Evolutionary conservation across 768 basidiomycete species (phyloP).

Genomic region (Hydnomerulius pinastri): DNA sequence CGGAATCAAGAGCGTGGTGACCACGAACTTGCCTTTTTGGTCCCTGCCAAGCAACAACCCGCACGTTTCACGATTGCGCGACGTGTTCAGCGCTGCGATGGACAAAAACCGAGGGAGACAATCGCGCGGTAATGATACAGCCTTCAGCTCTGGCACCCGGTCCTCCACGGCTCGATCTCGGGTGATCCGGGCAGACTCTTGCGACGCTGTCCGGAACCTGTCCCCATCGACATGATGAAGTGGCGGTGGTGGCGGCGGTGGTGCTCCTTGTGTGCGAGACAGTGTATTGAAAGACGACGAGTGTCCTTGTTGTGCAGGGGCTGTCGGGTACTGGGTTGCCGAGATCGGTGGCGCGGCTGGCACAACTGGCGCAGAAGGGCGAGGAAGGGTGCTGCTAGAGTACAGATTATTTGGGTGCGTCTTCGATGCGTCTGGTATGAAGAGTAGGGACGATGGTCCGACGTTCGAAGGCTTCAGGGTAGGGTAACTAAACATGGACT

Average conservation of each 20-base stretch:
- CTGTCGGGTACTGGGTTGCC: background rate
- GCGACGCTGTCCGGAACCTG: slow-evolving; percentile 34
- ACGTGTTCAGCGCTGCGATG: slow-evolving; percentile 79
- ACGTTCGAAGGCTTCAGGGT: slow-evolving; percentile 35
- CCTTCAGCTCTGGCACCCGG: slow-evolving; percentile 50
- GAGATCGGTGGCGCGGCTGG: slow-evolving; percentile 14
- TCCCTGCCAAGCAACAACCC: slow-evolving; percentile 78
- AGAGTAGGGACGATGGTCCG: slow-evolving; percentile 46
- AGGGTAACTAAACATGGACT: slow-evolving; percentile 65
- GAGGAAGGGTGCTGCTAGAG: slow-evolving; percentile 36
- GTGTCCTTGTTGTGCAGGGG: slow-evolving; percentile 17
- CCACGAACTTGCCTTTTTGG: slow-evolving; percentile 58
- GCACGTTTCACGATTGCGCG: slow-evolving; percentile 81
- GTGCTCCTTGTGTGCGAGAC: slow-evolving; percentile 27
- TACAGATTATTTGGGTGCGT: slow-evolving; percentile 28
- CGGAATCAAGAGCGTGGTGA: slow-evolving; percentile 87
- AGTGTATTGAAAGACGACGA: slow-evolving; percentile 25
- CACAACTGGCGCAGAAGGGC: slow-evolving; percentile 30
- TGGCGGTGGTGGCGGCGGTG: slow-evolving; percentile 24
- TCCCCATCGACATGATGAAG: slow-evolving; percentile 26
- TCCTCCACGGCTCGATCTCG: slow-evolving; percentile 34
- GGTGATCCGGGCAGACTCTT: slow-evolving; percentile 36
- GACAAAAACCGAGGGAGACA: slow-evolving; percentile 75
- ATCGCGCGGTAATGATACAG: slow-evolving; percentile 68
- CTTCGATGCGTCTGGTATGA: slow-evolving; percentile 38